These are phyloP conservation scores for Pterocarpus macrocarpus DNA, from an alignment of 306 rosid genomes.

Conservation along the genomic window DNA sequence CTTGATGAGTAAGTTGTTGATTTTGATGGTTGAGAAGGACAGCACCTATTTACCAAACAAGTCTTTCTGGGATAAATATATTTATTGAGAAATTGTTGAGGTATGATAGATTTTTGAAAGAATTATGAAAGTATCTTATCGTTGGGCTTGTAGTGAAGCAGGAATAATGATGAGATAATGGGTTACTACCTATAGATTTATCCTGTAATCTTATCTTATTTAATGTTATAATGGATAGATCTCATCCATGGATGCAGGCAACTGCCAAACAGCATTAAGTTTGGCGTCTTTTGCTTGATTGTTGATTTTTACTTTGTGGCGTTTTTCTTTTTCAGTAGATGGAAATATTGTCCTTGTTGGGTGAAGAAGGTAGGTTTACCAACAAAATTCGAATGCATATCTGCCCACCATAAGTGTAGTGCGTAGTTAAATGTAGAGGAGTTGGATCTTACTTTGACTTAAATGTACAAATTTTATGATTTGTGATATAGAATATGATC, in stretches of 20 bases:
- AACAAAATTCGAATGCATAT: too few species aligned
- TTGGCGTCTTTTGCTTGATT: not conserved
- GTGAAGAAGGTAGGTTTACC: not conserved
- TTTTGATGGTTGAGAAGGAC: not conserved
- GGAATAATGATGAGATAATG: not conserved
- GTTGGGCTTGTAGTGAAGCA: not conserved
- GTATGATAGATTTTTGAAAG: not conserved
- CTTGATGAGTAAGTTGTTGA: conserved; percentile 1
- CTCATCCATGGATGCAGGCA: not conserved
- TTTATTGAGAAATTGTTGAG: not conserved
- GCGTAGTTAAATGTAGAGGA: too few species aligned
- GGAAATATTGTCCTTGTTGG: not conserved
- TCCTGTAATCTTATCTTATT: not conserved
- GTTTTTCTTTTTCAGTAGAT: not conserved
- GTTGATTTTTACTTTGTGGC: not conserved
- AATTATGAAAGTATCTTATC: not conserved
- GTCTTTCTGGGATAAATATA: not conserved
- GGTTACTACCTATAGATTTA: not conserved
- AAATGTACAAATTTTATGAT: too few species aligned
- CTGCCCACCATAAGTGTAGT: too few species aligned
- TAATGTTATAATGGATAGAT: not conserved
- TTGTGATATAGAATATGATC: too few species aligned
- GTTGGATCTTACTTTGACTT: too few species aligned
- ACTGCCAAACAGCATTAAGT: not conserved
- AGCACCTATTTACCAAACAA: not conserved